These are phyloP conservation scores for Bathelium albidoporum DNA, from an alignment of 495 filamentous ascomycete genomes.

Conservation along the genomic window DNA sequence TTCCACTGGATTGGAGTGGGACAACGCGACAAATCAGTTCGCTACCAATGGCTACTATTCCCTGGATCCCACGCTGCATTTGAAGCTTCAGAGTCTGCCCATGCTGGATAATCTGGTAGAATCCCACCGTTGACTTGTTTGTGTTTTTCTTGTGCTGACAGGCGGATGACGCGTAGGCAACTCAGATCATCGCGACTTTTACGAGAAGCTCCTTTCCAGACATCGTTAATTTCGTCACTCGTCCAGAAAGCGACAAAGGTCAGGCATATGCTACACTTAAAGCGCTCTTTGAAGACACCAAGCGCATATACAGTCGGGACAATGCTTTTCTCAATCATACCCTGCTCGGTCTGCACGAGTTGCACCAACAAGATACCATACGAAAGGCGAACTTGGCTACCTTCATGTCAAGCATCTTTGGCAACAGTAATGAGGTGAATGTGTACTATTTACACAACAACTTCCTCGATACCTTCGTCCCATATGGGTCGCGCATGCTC, in stretches of 20 bases:
- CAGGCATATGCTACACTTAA: slow-evolving; percentile 74
- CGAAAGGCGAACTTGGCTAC: slow-evolving; percentile 82
- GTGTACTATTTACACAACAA: slow-evolving; percentile 74
- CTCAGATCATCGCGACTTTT: slow-evolving; percentile 58
- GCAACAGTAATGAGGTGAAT: slow-evolving; percentile 62
- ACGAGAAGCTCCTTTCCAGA: slow-evolving; percentile 60
- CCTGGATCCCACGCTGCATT: slow-evolving; percentile 44
- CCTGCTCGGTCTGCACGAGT: slow-evolving; percentile 50
- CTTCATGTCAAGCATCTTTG: slow-evolving; percentile 72
- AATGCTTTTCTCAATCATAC: slow-evolving; percentile 60
- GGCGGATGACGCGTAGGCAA: slow-evolving; percentile 40
- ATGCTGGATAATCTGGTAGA: slow-evolving; percentile 64
- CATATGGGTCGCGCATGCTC: slow-evolving; percentile 59
- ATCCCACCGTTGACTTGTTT: background rate
- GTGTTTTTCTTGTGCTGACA: background rate
- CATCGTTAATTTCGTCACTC: slow-evolving; percentile 62
- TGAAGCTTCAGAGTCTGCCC: slow-evolving; percentile 59
- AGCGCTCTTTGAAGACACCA: slow-evolving; percentile 69
- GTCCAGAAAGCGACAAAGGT: slow-evolving; percentile 62
- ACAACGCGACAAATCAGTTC: background rate
- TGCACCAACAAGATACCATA: slow-evolving; percentile 50
- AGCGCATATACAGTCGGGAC: slow-evolving; percentile 63
- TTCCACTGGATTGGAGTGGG: background rate
- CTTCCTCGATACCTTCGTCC: slow-evolving; percentile 76
- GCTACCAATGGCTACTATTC: background rate